phyloP scores from a whole-genome alignment of 345 rosid species.

The Hibiscus mutabilis region DNA sequence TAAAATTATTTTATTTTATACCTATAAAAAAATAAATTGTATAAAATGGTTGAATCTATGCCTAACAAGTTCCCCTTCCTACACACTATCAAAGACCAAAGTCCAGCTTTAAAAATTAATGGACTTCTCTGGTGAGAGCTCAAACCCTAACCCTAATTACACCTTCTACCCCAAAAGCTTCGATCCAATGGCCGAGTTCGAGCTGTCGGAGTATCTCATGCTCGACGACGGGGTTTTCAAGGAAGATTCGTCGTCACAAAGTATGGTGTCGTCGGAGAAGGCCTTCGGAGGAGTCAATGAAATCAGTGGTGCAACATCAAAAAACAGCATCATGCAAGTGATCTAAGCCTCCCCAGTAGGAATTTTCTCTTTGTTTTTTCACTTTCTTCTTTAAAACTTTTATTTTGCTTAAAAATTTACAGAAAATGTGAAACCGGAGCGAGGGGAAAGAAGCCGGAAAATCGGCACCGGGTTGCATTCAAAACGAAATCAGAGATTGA shows the following conservation, averaged over 20 bases:
- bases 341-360: neutral
- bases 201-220: neutral
- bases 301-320: slow-evolving; percentile 1
- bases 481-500: slow-evolving; percentile 77
- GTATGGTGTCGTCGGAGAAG: neutral
- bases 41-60: neutral
- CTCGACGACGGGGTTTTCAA: neutral
- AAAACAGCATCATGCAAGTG: slow-evolving; percentile 4
- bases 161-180: neutral
- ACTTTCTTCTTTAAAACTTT: neutral
- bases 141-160: slow-evolving; percentile 10
- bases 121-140: neutral
- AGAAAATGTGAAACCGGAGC: slow-evolving; percentile 10
- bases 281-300: neutral
- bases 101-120: neutral
- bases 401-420: neutral
- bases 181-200: neutral
- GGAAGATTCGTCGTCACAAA: neutral
- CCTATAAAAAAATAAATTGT: neutral
- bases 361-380: neutral
- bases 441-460: slow-evolving; percentile 21
- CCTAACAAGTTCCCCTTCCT: neutral
- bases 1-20: neutral
- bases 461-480: slow-evolving; percentile 60
- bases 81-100: neutral